Evolutionary conservation across 192 early-diverging fungal genomes (phyloP).

Genomic region (Dimargaris verticillata): DNA sequence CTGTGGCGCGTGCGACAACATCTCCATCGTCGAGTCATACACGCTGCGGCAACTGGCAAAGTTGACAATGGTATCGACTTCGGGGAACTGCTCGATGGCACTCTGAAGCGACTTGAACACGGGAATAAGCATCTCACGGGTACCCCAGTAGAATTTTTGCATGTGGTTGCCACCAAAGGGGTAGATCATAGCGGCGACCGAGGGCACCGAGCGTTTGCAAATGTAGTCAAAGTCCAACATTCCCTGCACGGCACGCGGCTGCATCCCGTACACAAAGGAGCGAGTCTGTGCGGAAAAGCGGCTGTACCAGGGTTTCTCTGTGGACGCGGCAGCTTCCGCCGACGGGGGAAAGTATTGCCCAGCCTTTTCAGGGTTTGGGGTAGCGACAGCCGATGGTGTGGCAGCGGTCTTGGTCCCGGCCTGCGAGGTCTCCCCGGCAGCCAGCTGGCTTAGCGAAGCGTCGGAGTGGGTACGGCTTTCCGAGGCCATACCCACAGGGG

Average conservation of each 20-base stretch:
- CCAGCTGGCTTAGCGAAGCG: slow-evolving; percentile 33
- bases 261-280: slow-evolving; percentile 95
- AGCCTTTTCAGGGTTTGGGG: slow-evolving; percentile 26
- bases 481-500: slow-evolving; percentile 25
- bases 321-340: slow-evolving; percentile 13
- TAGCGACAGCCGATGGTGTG: slow-evolving; percentile 25
- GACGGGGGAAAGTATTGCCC: slow-evolving; percentile 30
- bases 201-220: slow-evolving; percentile 81
- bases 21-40: slow-evolving; percentile 79
- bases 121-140: slow-evolving; percentile 86
- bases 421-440: slow-evolving; percentile 23
- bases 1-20: slow-evolving; percentile 58
- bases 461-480: slow-evolving; percentile 41
- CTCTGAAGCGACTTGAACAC: slow-evolving; percentile 82
- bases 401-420: slow-evolving; percentile 12
- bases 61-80: slow-evolving; percentile 89
- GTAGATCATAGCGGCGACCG: slow-evolving; percentile 97
- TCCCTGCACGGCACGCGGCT: slow-evolving; percentile 95
- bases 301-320: slow-evolving; percentile 38
- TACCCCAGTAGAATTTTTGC: slow-evolving; percentile 99
- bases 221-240: slow-evolving; percentile 99
- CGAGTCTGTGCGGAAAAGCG: slow-evolving; percentile 73
- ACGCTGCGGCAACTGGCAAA: slow-evolving; percentile 96
- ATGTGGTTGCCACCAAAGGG: slow-evolving; percentile 97
- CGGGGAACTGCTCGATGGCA: slow-evolving; percentile 70